Conservation (phyloP, 1,284 basidiomycete species). For the Cryptococcus floricola region DNA sequence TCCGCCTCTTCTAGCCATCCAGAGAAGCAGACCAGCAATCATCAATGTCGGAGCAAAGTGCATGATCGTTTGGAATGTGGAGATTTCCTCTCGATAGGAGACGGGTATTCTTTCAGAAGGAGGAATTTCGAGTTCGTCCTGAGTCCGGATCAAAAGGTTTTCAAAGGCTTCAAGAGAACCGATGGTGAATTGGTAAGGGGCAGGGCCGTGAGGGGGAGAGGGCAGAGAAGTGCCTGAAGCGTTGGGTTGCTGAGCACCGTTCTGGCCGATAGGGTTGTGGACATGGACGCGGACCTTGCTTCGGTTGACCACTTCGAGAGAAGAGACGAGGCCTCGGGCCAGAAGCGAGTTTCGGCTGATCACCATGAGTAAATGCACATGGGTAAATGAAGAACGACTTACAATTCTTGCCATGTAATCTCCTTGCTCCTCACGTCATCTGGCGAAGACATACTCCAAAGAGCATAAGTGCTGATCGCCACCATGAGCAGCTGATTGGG, state of each 20-base stretch:
- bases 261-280: constrained; percentile 39
- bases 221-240: constrained; percentile 24
- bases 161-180: constrained; percentile 97
- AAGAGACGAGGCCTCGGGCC: constrained; percentile 93
- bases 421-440: constrained; percentile 58
- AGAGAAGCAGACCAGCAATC: constrained; percentile 84
- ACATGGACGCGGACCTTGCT: constrained; percentile 62
- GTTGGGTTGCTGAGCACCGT: constrained; percentile 10
- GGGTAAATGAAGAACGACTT: constrained; percentile 13
- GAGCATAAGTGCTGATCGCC: constrained; percentile 35
- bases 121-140: constrained; percentile 87
- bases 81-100: constrained; percentile 92
- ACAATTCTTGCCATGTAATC: constrained; percentile 98
- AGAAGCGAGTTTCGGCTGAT: constrained; percentile 77
- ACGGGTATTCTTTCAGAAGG: constrained; percentile 92
- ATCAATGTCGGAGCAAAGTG: constrained; percentile 93
- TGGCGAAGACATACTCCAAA: constrained; percentile 40
- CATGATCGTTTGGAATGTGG: constrained; percentile 72
- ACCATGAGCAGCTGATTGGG: constrained; percentile 46
- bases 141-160: constrained; percentile 87
- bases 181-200: constrained; percentile 86
- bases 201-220: constrained; percentile 45
- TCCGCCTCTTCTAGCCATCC: constrained; percentile 73
- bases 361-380: not conserved
- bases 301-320: constrained; percentile 88